Evolutionary conservation across 2,329 filamentous ascomycete species (phyloP), one percentile per base, ranked within the genome.

Genomic region (Hypoxylon sp.): DNA sequence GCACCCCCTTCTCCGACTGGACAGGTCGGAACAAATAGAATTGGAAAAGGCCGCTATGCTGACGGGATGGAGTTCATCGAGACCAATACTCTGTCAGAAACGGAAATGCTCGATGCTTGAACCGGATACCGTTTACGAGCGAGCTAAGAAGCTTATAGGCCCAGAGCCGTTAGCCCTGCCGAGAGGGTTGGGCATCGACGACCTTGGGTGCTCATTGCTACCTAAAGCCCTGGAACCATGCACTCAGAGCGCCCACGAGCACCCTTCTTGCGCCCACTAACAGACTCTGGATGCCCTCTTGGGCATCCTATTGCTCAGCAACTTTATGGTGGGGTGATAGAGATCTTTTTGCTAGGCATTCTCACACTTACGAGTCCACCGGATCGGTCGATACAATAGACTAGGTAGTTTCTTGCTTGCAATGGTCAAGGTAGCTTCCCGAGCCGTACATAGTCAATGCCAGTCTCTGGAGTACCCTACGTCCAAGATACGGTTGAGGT

Each of bases 171-270:
- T 72, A 69, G 72, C 72, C 70, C 70, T 71, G 70, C 66, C 56
- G 60, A 63, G 60, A 63, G 23, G 68, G 74, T 76, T 76, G 75
- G 75, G 74, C 75, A 77, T 64, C 75, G 72, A 75, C 60, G 72
- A 41, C 67, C 69, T 68, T 74, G 69, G 69, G 71, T 72, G 48
- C 36, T 43, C 59, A 73, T 75, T 76, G 73, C 70, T 73, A 76
- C 75, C 74, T 75, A 71, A 76, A 60, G 63, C 49, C 58, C 61
- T 65, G 46, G 53, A 50, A 56, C 63, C 63, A 70, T 67, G 62
- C 66, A 64, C 38, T 43, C 38, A 43, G 38, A 43, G 38, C 38
- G 38, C 74, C 73, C 74, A 73, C 71, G 69, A 71, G 69, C 68
- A 66, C 66, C 34, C 51, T 34, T 60, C 63, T 57, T 57, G 45